These are phyloP conservation scores for Calonectria leucothoes DNA, from an alignment of 2,329 filamentous ascomycete species.

Conservation along the genomic window DNA sequence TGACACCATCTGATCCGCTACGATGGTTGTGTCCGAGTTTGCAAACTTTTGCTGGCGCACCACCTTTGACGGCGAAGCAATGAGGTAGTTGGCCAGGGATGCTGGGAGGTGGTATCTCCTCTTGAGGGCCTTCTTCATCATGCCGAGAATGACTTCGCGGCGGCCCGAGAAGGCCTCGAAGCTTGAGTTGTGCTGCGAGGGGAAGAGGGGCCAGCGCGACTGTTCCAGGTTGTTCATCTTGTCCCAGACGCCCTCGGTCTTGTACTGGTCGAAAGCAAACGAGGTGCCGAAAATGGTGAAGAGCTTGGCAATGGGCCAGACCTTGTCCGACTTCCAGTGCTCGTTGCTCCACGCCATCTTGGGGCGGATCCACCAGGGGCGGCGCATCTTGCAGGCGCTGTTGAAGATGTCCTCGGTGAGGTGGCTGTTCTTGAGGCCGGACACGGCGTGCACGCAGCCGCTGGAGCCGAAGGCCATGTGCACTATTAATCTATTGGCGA, in stretches of 20 bases:
- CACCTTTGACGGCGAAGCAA: background rate
- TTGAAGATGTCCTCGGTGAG: background rate
- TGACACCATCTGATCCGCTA: background rate
- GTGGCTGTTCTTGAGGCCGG: background rate
- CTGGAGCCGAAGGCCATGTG: background rate
- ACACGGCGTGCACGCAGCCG: background rate
- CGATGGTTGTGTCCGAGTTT: background rate
- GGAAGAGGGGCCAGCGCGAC: background rate
- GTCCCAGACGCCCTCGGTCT: background rate
- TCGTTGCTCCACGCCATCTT: background rate
- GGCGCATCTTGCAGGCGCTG: background rate
- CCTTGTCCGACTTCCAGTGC: slow-evolving; percentile 4
- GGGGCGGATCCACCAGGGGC: background rate
- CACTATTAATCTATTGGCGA: slow-evolving; percentile 1
- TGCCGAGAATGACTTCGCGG: background rate
- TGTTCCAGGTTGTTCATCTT: background rate
- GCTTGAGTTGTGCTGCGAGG: background rate
- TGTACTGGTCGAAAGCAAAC: background rate
- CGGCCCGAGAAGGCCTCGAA: background rate
- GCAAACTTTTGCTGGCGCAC: background rate
- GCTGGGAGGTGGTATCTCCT: background rate
- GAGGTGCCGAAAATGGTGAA: background rate
- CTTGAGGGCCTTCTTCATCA: background rate
- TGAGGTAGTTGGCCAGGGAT: background rate
- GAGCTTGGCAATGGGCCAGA: background rate